phyloP scores from a whole-genome alignment of 1,284 basidiomycete genomes.

The Trichosporon sp. region DNA sequence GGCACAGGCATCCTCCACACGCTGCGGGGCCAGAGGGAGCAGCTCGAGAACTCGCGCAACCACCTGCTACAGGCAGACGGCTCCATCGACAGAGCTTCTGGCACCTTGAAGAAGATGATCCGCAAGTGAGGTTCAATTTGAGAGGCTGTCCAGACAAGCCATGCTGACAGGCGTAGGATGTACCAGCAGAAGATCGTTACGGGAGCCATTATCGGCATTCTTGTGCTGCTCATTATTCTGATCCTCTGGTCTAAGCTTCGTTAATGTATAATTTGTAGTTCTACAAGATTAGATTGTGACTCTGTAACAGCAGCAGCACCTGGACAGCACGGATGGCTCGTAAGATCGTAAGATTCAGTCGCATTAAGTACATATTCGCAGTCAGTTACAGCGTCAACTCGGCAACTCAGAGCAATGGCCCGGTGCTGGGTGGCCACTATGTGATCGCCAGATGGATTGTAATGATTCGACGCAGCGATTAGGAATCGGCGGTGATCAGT shows the following conservation, averaged over 20 bases:
- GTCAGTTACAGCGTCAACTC: no score
- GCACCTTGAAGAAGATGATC: conserved; percentile 59
- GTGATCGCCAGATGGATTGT: no score
- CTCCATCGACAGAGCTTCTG: conserved; percentile 56
- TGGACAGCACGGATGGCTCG: neutral
- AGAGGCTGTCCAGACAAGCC: neutral
- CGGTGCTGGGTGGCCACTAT: no score
- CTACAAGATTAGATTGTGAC: neutral
- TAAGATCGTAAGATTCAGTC: no score
- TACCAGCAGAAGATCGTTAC: conserved; percentile 50
- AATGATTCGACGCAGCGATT: no score
- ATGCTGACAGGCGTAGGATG: conserved; percentile 34
- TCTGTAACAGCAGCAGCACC: neutral
- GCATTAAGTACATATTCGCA: no score
- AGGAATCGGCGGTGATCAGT: no score
- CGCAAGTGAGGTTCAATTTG: conserved; percentile 52
- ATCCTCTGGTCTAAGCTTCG: conserved; percentile 48
- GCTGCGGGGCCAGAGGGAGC: conserved; percentile 81
- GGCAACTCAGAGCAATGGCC: no score
- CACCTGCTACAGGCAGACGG: conserved; percentile 55
- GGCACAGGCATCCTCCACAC: conserved; percentile 88
- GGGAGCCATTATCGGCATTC: conserved; percentile 46
- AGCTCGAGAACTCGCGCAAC: conserved; percentile 88
- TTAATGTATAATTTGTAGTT: neutral
- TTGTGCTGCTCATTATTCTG: conserved; percentile 47